Evolutionary conservation across 108 stramenopile species (phyloP), one percentile per base, ranked within the genome.

Genomic region (Conticribra weissflogii): DNA sequence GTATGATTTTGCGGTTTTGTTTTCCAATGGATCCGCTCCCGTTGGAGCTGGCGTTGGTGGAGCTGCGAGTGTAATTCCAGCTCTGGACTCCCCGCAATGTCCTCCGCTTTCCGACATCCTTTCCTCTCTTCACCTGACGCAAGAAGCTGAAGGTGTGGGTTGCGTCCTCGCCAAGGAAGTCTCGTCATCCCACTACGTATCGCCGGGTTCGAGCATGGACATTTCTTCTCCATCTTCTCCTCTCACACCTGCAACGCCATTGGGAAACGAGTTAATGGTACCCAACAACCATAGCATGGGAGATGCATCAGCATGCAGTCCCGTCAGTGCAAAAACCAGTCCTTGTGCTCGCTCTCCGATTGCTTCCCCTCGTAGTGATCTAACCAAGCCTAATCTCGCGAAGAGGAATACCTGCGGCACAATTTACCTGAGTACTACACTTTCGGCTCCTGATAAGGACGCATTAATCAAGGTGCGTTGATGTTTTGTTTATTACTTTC

Each of bases 381-480:
- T 73, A 1, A 28, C 63, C 25, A 84, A 70, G 50, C 84, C 89
- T 15, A 61, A 30, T 25, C 34, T 88, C 27, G 59, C 59, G 58
- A 83, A 90, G 51, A 81, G 92, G 51, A 98, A 98, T 68, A 96
- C 96, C 3, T 96, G 96, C 57, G 88, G 94, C 1, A 97, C 96
- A 9, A 72, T 98, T 44, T 96, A 92, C 53, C 79, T 98, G 18
- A 69, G 81, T 24, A 72, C 81, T 8, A 98, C 98, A 2, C 88
- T 98, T 78, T 86, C 91, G 46, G 89, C 85, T 31, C 98, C 97
- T 14, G 97, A 98, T 71, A 93, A 92, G 56, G 95, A 98, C 59
- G 96, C 97, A 7, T 92, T 96, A 60, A 98, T 98, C 70, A 86
- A 88, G 75, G 86, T 87, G 69, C 48, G 86, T 57, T 27, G 29